These are phyloP conservation scores for Conringia planisiliqua DNA, from an alignment of 345 rosid species.

Conservation along the genomic window DNA sequence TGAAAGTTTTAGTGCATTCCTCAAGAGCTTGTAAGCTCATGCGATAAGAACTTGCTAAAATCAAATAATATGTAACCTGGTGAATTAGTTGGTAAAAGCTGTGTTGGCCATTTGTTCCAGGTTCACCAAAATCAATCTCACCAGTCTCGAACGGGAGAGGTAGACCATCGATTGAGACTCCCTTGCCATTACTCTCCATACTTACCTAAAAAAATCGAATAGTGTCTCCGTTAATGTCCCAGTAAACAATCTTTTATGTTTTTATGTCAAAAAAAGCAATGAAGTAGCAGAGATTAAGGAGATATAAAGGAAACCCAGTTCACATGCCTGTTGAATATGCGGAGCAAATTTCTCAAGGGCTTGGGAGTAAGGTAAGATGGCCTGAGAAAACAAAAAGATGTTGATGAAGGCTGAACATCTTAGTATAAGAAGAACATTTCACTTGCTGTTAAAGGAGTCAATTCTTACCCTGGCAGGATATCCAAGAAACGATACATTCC, in stretches of 20 bases:
- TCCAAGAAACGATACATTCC: slow-evolving; percentile 96
- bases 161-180: slow-evolving; percentile 87
- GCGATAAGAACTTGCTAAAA: neutral
- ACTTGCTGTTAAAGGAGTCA: slow-evolving; percentile 11
- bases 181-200: slow-evolving; percentile 99
- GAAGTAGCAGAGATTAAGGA: neutral
- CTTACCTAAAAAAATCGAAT: slow-evolving; percentile 59
- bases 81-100: slow-evolving; percentile 99
- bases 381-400: slow-evolving; percentile 48
- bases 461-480: slow-evolving; percentile 82
- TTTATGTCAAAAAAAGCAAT: neutral
- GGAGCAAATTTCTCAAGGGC: slow-evolving; percentile 96
- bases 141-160: slow-evolving; percentile 87
- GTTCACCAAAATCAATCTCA: slow-evolving; percentile 98
- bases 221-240: neutral
- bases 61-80: slow-evolving; percentile 49
- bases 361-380: slow-evolving; percentile 93
- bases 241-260: neutral
- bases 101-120: slow-evolving; percentile 98
- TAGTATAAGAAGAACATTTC: slow-evolving; percentile 3
- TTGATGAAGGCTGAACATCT: neutral
- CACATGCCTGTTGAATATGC: slow-evolving; percentile 85
- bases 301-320: neutral
- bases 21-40: neutral
- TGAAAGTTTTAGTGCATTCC: neutral